phyloP scores from a whole-genome alignment of 176 grass and related monocot species.

The Oryza brachyantha region DNA sequence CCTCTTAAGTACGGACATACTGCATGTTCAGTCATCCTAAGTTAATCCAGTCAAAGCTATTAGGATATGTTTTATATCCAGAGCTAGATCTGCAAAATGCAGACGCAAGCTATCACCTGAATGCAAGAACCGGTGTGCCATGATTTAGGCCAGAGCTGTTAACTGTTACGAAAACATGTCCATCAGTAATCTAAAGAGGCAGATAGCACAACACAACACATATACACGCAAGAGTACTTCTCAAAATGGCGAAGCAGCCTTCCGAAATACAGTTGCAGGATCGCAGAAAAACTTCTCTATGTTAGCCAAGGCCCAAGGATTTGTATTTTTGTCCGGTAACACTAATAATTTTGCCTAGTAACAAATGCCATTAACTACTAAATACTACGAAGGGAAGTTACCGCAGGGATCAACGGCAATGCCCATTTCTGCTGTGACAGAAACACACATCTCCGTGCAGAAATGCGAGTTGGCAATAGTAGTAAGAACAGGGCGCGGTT shows the following conservation, averaged over 20 bases:
- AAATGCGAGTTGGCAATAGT: neutral
- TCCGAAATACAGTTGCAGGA: neutral
- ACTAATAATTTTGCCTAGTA: neutral
- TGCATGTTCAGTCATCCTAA: constrained; percentile 14
- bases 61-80: neutral
- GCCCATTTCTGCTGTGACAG: neutral
- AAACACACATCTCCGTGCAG: neutral
- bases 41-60: constrained; percentile 3
- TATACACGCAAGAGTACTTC: neutral
- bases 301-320: neutral
- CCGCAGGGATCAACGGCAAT: neutral
- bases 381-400: neutral
- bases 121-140: neutral
- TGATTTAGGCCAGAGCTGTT: neutral
- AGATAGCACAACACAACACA: neutral
- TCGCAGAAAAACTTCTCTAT: neutral
- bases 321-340: too few relatives aligned
- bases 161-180: neutral
- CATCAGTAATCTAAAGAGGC: neutral
- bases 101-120: neutral
- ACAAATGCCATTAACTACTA: neutral
- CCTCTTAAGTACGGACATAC: neutral
- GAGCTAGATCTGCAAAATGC: constrained; percentile 3
- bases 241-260: neutral
- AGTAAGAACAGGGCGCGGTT: neutral